Percentiles rank a stretch among this genome's conserved stretches.
These are phyloP conservation scores for Pyropia yezoensis DNA, from an alignment of 23 red algal genomes.

Conservation along the genomic window DNA sequence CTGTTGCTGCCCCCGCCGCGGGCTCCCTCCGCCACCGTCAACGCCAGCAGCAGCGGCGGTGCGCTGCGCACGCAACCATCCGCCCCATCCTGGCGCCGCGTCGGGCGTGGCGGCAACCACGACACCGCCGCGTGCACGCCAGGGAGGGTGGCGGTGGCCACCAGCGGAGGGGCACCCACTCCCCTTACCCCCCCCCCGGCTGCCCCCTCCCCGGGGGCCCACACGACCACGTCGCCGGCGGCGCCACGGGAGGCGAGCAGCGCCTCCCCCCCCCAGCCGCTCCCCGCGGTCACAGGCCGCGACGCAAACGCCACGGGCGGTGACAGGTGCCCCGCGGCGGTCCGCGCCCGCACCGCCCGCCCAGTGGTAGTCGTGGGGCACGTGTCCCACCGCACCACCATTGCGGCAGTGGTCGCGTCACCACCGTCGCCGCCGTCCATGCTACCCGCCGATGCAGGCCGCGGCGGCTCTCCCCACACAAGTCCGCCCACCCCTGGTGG, in stretches of 20 bases:
- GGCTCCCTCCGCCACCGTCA: no score
- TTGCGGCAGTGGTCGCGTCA: conserved; percentile 5
- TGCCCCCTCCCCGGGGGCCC: conserved; percentile 15
- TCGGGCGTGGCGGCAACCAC: conserved; percentile 11
- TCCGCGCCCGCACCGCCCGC: conserved; percentile 35
- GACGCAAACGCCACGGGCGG: conserved; percentile 3
- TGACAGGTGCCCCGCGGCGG: conserved; percentile 33
- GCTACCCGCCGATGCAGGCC: no score
- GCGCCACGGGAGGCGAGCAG: conserved; percentile 37
- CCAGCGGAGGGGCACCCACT: conserved; percentile 2
- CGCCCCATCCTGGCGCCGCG: no score
- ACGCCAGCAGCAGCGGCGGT: no score
- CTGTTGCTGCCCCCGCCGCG: no score
- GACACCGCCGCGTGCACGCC: conserved; percentile 53
- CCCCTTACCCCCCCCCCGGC: conserved; percentile 1
- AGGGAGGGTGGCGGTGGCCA: conserved; percentile 15
- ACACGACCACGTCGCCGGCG: conserved; percentile 40
- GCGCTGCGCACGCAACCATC: no score
- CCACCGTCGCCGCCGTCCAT: no score
- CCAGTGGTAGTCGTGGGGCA: conserved; percentile 35
- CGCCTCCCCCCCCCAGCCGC: neutral
- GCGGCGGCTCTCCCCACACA: no score
- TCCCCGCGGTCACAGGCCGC: neutral
- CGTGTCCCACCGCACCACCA: conserved; percentile 49
- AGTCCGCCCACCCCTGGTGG: no score